Base-by-base conservation (phyloP, 2,329 filamentous ascomycete species). In the Polychaeton citri region DNA sequence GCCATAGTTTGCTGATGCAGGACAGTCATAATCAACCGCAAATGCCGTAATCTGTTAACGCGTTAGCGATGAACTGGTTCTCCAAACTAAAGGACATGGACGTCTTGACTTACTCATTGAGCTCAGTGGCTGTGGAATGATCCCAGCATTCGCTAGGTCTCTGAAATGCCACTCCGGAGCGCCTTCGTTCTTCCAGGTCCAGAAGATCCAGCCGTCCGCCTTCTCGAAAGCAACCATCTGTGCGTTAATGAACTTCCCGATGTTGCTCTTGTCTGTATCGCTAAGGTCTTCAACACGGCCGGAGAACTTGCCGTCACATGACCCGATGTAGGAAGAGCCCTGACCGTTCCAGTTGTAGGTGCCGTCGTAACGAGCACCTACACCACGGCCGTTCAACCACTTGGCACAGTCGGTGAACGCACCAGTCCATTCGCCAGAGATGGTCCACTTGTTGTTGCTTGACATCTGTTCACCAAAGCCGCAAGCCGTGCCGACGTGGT, bases 161-260 rank as follows among this genome's bases (percentile, higher is more conserved):
- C 64, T 45, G 61, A 67, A 65, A 38, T 68, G 59, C 64, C 64
- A 67, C 43, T 66, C 64, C 2, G 64, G 64, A 21, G 63, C 62
- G 17, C 55, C 55, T 47, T 68, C 64, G 1, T 62, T 67, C 56
- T 66, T 66, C 64, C 64, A 67, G 4, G 59, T 64, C 65, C 65
- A 68, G 50, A 65, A 67, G 44, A 67, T 63, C 64, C 64, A 68
- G 2, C 64, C 64, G 2, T 43, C 53, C 4, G 61, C 62, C 54
- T 63, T 63, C 52, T 68, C 65, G 37, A 56, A 68, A 1, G 59
- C 64, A 24, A 62, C 58, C 3, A 68, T 58, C 45, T 68, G 64
- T 6, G 64, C 63, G 43, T 62, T 58, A 44, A 67, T 65, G 46
- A 61, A 67, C 19, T 52, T 51, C 15, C 57, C 50, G 36, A 66